Percentiles rank a stretch among this genome's conserved stretches.
These are phyloP conservation scores for Ogataea polymorpha DNA, from an alignment of 805 yeast genomes.

Conservation along the genomic window DNA sequence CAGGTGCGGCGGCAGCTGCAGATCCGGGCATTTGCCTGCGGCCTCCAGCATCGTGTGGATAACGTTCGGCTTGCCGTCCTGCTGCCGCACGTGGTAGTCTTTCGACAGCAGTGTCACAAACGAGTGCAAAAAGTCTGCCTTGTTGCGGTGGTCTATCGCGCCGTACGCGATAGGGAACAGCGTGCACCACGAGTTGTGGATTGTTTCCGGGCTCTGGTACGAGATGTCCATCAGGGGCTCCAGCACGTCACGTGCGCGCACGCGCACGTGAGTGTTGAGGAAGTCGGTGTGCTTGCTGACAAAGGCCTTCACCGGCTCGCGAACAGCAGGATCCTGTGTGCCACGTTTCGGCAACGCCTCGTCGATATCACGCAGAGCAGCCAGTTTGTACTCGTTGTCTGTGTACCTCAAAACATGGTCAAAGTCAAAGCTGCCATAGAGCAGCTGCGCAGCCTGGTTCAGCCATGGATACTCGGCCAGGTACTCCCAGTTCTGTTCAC, in stretches of 20 bases:
- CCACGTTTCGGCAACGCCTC: slow-evolving; percentile 27
- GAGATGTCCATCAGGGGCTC: slow-evolving; percentile 76
- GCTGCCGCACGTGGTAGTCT: slow-evolving; percentile 91
- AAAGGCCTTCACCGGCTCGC: slow-evolving; percentile 16
- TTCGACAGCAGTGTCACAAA: slow-evolving; percentile 77
- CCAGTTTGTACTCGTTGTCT: slow-evolving; percentile 48
- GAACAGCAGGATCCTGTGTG: slow-evolving; percentile 20
- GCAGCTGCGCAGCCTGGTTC: slow-evolving; percentile 84
- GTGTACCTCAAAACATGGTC: slow-evolving; percentile 45
- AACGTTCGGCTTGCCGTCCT: slow-evolving; percentile 81
- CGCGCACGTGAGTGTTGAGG: slow-evolving; percentile 23
- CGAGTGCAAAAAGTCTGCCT: slow-evolving; percentile 78
- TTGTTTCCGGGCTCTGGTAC: slow-evolving; percentile 75
- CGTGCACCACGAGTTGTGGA: slow-evolving; percentile 78
- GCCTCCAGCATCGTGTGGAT: slow-evolving; percentile 82
- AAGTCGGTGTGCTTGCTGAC: slow-evolving; percentile 26
- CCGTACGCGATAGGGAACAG: slow-evolving; percentile 79
- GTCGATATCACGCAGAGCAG: slow-evolving; percentile 47
- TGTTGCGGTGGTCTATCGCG: slow-evolving; percentile 74
- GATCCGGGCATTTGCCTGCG: slow-evolving; percentile 63
- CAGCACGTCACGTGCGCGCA: slow-evolving; percentile 59
- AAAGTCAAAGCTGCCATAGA: slow-evolving; percentile 72
- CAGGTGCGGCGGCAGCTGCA: slow-evolving; percentile 91
- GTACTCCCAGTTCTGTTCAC: slow-evolving; percentile 97
- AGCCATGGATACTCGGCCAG: slow-evolving; percentile 93